Evolutionary conservation across 2,329 filamentous ascomycete species (phyloP).

Genomic region (Fusarium setosum): DNA sequence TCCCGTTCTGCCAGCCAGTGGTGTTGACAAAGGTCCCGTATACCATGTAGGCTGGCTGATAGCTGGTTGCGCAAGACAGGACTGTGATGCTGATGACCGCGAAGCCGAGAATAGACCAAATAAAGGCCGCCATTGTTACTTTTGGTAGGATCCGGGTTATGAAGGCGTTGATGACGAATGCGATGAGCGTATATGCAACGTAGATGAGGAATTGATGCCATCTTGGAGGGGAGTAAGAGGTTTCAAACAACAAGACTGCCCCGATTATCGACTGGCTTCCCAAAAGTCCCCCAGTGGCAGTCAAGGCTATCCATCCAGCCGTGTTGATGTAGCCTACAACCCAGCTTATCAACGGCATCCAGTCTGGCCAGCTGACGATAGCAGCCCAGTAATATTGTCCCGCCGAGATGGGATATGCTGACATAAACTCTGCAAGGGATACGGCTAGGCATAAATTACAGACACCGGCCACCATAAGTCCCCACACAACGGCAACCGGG

Average conservation of each 20-base stretch:
- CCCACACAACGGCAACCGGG: constrained; percentile 79
- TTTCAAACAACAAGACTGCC: constrained; percentile 70
- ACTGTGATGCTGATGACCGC: constrained; percentile 76
- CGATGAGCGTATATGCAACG: constrained; percentile 69
- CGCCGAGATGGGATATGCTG: constrained; percentile 69
- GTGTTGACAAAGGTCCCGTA: constrained; percentile 76
- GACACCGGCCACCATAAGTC: constrained; percentile 68
- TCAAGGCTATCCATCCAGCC: constrained; percentile 77
- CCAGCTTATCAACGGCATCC: constrained; percentile 73
- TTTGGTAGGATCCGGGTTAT: constrained; percentile 66
- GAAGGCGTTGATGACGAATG: constrained; percentile 74
- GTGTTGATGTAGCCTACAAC: constrained; percentile 80
- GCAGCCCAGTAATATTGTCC: constrained; percentile 81
- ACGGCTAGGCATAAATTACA: constrained; percentile 78
- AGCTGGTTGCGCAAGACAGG: constrained; percentile 73
- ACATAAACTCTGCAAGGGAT: constrained; percentile 77
- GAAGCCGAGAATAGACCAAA: constrained; percentile 78
- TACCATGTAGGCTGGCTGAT: constrained; percentile 72
- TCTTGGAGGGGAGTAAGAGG: constrained; percentile 64
- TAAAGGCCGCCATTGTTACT: constrained; percentile 76
- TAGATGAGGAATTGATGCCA: constrained; percentile 84
- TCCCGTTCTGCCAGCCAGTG: constrained; percentile 76
- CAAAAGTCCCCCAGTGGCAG: constrained; percentile 75
- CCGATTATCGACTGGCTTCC: constrained; percentile 75
- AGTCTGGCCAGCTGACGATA: constrained; percentile 68